These are phyloP conservation scores for Solanum virginianum DNA, from an alignment of 257 asterid species.

Conservation along the genomic window DNA sequence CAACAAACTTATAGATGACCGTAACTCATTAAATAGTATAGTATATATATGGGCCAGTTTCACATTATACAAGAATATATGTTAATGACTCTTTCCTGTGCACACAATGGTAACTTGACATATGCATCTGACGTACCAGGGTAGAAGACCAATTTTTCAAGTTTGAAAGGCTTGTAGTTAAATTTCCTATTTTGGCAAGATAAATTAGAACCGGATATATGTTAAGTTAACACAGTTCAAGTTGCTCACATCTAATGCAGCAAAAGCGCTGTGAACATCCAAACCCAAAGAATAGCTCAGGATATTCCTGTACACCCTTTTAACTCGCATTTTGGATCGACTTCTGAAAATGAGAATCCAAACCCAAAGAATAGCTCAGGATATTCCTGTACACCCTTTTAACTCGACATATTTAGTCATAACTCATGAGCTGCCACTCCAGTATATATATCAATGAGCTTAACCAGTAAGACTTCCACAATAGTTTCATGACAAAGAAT, in stretches of 20 bases:
- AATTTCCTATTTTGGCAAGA: background rate
- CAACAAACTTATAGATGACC: background rate
- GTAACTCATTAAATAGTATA: background rate
- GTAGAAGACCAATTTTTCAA: background rate
- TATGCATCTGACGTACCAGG: background rate
- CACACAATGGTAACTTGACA: background rate
- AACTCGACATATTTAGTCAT: background rate
- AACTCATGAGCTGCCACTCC: background rate
- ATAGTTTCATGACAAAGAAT: background rate
- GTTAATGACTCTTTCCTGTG: background rate
- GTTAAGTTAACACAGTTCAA: background rate
- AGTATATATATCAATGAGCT: background rate
- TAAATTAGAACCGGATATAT: background rate
- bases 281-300: background rate
- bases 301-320: too few species aligned
- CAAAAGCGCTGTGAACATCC: background rate
- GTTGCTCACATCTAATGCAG: background rate
- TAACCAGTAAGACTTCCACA: background rate
- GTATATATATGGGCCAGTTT: background rate
- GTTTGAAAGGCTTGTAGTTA: background rate
- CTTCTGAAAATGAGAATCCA: too few species aligned
- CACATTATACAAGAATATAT: background rate
- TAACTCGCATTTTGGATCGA: too few species aligned
- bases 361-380: background rate
- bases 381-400: background rate